Conservation (phyloP, 2,329 filamentous ascomycete species). For the Arthrobotrys pseudoclavata region DNA sequence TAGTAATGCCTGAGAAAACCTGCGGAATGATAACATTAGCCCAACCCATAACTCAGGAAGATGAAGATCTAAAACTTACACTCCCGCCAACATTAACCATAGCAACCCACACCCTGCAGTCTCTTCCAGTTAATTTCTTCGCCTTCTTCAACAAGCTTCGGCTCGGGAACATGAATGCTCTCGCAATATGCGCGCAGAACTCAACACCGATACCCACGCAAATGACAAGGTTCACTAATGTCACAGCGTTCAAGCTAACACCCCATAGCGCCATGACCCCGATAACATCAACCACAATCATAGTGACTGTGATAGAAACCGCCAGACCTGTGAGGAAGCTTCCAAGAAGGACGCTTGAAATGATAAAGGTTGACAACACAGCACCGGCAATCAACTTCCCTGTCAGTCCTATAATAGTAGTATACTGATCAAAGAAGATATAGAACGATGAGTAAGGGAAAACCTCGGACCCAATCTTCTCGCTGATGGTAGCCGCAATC, state of each 20-base stretch:
- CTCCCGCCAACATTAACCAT: constrained; percentile 94
- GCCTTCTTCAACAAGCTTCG: constrained; percentile 84
- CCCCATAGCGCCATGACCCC: constrained; percentile 91
- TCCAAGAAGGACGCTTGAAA: constrained; percentile 85
- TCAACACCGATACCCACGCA: constrained; percentile 97
- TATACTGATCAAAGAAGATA: constrained; percentile 99
- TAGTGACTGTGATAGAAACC: constrained; percentile 86
- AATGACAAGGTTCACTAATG: constrained; percentile 94
- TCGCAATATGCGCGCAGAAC: constrained; percentile 96
- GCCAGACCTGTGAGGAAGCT: constrained; percentile 84
- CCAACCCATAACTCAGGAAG: background rate
- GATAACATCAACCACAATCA: constrained; percentile 94
- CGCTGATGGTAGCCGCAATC: constrained; percentile 81
- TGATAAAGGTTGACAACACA: constrained; percentile 84
- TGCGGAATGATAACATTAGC: constrained; percentile 23
- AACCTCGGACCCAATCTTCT: constrained; percentile 80
- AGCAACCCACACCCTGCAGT: constrained; percentile 90
- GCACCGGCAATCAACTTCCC: constrained; percentile 84
- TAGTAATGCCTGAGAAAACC: constrained; percentile 92
- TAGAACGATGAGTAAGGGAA: constrained; percentile 99
- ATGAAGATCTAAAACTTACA: constrained; percentile 65
- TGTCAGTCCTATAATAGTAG: constrained; percentile 84
- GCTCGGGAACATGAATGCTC: constrained; percentile 94
- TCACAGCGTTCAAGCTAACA: constrained; percentile 94
- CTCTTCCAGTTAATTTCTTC: constrained; percentile 81